These are phyloP conservation scores for Bryoglossum gracile DNA, from an alignment of 495 filamentous ascomycete species.

Conservation along the genomic window DNA sequence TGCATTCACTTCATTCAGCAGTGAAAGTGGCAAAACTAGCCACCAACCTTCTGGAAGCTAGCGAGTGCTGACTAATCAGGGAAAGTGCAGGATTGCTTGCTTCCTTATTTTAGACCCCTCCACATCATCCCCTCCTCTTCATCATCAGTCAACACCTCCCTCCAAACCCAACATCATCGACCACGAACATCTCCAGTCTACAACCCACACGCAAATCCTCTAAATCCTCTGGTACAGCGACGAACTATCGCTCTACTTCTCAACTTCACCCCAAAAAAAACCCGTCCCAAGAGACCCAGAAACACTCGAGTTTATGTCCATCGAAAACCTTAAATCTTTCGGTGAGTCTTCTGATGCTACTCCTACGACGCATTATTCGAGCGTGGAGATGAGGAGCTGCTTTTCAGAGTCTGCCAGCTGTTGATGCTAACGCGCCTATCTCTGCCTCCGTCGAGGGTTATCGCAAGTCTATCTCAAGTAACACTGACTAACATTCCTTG, in stretches of 20 bases:
- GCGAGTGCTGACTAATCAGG: too few species aligned
- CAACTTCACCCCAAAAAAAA: constrained; percentile 17
- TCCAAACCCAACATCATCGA: neutral
- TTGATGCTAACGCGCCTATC: too few species aligned
- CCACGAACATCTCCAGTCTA: constrained; percentile 18
- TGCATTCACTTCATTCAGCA: too few species aligned
- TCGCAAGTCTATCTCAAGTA: constrained; percentile 1
- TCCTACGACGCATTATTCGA: constrained; percentile 10
- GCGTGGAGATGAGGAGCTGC: neutral
- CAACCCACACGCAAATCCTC: neutral
- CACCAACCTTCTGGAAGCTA: too few species aligned
- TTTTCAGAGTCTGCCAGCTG: neutral
- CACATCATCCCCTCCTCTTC: neutral
- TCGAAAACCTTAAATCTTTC: constrained; percentile 99
- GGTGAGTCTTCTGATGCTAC: constrained; percentile 50
- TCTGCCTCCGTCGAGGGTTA: too few species aligned
- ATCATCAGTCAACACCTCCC: constrained; percentile 5
- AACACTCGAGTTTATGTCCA: constrained; percentile 92
- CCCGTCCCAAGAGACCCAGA: constrained; percentile 22
- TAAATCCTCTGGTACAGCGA: constrained; percentile 12
- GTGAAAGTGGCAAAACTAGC: too few species aligned
- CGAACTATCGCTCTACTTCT: constrained; percentile 14
- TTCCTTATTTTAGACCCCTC: too few species aligned
- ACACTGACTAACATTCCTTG: constrained; percentile 13
- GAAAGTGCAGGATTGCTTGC: too few species aligned